Evolutionary conservation across 2,329 filamentous ascomycete genomes (phyloP).

Genomic region (Colletotrichum sp.): DNA sequence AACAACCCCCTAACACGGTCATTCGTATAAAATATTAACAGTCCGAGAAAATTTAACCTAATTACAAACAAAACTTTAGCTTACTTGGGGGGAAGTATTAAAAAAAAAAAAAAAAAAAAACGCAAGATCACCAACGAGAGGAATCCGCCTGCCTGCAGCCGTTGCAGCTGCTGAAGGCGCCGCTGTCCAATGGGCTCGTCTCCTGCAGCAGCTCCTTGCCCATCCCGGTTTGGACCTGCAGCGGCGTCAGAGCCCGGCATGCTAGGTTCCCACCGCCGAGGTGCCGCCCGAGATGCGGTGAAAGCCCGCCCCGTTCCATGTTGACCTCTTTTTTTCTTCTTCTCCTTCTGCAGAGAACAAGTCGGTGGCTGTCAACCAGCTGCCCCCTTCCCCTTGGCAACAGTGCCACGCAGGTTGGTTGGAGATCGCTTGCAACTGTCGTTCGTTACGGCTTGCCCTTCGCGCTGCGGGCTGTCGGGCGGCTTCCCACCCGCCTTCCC

Average conservation of each 20-base stretch:
- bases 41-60: too few species aligned
- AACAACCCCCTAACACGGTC: too few species aligned
- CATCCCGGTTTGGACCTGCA: slow-evolving; percentile 17
- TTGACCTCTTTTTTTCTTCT: background rate
- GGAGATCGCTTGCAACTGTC: background rate
- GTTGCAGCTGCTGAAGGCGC: slow-evolving; percentile 4
- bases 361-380: background rate
- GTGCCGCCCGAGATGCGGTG: slow-evolving; percentile 17
- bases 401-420: background rate
- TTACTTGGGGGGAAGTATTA: too few species aligned
- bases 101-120: background rate
- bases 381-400: background rate
- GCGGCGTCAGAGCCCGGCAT: slow-evolving; percentile 10
- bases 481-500: background rate
- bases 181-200: background rate
- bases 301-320: slow-evolving; percentile 11
- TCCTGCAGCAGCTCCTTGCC: slow-evolving; percentile 9
- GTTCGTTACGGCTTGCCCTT: background rate
- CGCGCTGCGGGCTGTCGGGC: background rate
- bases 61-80: too few species aligned
- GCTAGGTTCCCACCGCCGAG: slow-evolving; percentile 12
- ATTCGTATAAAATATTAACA: too few species aligned
- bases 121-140: background rate
- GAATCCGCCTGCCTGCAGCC: background rate
- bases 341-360: background rate